phyloP scores from a whole-genome alignment of 2,329 filamentous ascomycete species.

The Beauveria sp. region DNA sequence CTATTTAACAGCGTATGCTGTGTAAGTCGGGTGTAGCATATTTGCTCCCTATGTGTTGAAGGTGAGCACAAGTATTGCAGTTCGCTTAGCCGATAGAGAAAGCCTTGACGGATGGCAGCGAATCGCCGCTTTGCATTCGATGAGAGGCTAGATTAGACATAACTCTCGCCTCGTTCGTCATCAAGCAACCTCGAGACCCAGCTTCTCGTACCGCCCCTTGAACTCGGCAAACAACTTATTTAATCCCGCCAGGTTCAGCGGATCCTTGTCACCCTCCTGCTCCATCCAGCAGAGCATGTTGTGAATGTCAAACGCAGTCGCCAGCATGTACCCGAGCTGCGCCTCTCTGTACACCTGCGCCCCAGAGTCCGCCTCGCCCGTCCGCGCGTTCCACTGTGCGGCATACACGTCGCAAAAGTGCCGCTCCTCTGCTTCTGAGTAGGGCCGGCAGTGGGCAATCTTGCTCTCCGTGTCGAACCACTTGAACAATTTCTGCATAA shows the following conservation, averaged over 20 bases:
- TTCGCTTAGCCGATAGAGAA: too few relatives aligned
- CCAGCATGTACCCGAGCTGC: conserved; percentile 14
- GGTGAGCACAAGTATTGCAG: background rate
- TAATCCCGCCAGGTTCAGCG: conserved; percentile 11
- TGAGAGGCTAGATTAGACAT: too few relatives aligned
- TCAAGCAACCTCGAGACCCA: background rate
- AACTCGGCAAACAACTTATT: conserved; percentile 14
- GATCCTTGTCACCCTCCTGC: conserved; percentile 7
- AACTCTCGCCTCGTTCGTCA: background rate
- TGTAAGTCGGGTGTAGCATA: background rate
- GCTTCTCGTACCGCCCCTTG: conserved; percentile 1
- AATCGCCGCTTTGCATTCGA: too few relatives aligned
- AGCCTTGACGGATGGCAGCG: too few relatives aligned
- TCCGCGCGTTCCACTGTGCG: conserved; percentile 12
- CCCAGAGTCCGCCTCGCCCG: conserved; percentile 13
- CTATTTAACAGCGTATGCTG: background rate
- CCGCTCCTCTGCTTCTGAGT: conserved; percentile 13
- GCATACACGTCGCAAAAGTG: conserved; percentile 16
- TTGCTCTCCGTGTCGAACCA: conserved; percentile 14
- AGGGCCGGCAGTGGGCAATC: conserved; percentile 13
- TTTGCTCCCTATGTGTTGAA: background rate
- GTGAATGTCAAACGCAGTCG: conserved; percentile 16
- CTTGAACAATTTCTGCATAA: conserved; percentile 17
- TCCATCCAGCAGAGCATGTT: conserved; percentile 16
- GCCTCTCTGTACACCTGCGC: conserved; percentile 13